Evolutionary conservation across 208 protist species (phyloP).

Genomic region (Leishmania lainsoni): DNA sequence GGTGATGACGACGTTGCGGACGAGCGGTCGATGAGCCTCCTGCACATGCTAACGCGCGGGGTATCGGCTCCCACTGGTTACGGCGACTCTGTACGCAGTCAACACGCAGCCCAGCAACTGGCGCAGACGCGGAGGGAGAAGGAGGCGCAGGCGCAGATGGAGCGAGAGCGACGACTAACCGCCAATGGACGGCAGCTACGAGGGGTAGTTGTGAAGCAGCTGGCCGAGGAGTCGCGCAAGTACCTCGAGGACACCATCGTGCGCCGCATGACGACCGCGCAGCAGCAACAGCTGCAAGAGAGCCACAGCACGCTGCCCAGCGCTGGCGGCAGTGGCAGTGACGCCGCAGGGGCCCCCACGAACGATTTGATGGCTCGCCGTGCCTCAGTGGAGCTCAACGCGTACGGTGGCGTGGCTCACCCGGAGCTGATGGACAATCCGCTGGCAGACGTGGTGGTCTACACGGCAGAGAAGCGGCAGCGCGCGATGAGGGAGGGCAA

Average conservation of each 20-base stretch:
- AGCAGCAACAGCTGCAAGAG: conserved; percentile 22
- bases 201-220: conserved; percentile 50
- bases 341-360: neutral
- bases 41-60: conserved; percentile 74
- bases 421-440: conserved; percentile 9
- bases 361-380: neutral
- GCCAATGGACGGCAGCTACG: conserved; percentile 41
- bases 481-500: neutral
- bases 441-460: conserved; percentile 9
- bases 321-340: neutral
- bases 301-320: neutral
- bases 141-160: conserved; percentile 17
- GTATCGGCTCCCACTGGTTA: conserved; percentile 63
- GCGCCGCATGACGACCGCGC: conserved; percentile 54
- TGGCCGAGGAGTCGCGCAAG: conserved; percentile 67
- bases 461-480: conserved; percentile 6
- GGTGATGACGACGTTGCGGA: conserved; percentile 12
- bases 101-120: conserved; percentile 43
- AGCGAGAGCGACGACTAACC: conserved; percentile 28
- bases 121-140: conserved; percentile 15
- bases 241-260: conserved; percentile 78
- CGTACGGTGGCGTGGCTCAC: conserved; percentile 18
- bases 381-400: conserved; percentile 1
- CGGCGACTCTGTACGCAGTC: conserved; percentile 39
- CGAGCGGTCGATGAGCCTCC: conserved; percentile 46